phyloP scores from a whole-genome alignment of 2,329 filamentous ascomycete genomes.

The Dactylellina haptotyla region DNA sequence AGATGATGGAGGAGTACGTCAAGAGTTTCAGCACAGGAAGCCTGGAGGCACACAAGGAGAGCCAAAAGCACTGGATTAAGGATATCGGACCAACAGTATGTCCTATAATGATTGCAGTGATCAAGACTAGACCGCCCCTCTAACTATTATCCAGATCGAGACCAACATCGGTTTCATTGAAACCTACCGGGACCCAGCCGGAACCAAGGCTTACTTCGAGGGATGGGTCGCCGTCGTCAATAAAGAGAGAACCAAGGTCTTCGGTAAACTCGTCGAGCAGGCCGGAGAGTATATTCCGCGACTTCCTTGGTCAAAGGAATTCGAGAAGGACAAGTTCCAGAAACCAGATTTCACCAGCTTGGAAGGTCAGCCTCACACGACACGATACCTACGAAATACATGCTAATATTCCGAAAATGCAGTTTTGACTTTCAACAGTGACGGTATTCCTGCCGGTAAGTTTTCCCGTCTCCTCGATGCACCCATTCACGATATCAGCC shows the following conservation, averaged over 20 bases:
- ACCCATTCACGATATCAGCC: slow-evolving; percentile 70
- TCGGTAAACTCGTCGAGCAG: slow-evolving; percentile 82
- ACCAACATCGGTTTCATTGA: slow-evolving; percentile 86
- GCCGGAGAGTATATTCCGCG: slow-evolving; percentile 86
- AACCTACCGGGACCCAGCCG: slow-evolving; percentile 84
- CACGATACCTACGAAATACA: no score
- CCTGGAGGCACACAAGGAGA: slow-evolving; percentile 80
- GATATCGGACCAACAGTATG: slow-evolving; percentile 74
- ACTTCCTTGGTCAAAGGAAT: slow-evolving; percentile 85
- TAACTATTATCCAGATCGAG: slow-evolving; percentile 68
- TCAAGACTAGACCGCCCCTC: background rate
- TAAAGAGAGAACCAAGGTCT: slow-evolving; percentile 62
- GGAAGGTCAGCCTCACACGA: slow-evolving; percentile 76
- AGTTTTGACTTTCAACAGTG: slow-evolving; percentile 58
- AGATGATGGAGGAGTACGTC: slow-evolving; percentile 78
- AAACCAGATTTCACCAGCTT: slow-evolving; percentile 95
- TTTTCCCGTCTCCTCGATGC: background rate
- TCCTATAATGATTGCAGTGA: background rate
- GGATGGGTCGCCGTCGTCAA: slow-evolving; percentile 88
- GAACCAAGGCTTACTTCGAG: slow-evolving; percentile 84
- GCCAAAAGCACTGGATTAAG: slow-evolving; percentile 82
- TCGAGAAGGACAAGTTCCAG: slow-evolving; percentile 95
- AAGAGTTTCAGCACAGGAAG: slow-evolving; percentile 80
- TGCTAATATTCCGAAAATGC: slow-evolving; percentile 4
- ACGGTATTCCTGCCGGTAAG: slow-evolving; percentile 71